These are phyloP conservation scores for Elongisporangium undulatum DNA, from an alignment of 352 stramenopile species.

Conservation along the genomic window DNA sequence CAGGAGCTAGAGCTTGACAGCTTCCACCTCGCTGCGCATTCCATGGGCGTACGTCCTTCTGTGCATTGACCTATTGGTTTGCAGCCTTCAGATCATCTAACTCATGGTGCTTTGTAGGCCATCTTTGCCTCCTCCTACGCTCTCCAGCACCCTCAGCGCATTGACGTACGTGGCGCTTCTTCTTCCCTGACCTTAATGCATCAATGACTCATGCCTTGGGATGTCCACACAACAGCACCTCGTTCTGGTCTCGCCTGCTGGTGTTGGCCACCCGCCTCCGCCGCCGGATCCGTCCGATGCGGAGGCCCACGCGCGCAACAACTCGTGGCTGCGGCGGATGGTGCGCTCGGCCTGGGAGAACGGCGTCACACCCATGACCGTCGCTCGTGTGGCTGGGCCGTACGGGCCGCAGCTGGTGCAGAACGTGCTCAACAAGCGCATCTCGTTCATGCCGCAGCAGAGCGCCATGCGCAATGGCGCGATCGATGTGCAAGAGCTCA, in stretches of 20 bases:
- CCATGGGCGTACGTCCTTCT: conserved; percentile 57
- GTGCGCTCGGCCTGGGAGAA: conserved; percentile 56
- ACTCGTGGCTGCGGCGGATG: conserved; percentile 53
- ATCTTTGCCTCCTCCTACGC: conserved; percentile 81
- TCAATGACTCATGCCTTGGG: background rate
- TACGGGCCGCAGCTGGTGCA: conserved; percentile 75
- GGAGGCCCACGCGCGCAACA: conserved; percentile 26
- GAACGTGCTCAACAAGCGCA: conserved; percentile 53
- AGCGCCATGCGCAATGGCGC: conserved; percentile 67
- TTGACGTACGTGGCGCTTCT: conserved; percentile 37
- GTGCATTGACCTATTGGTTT: background rate
- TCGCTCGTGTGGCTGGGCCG: conserved; percentile 65
- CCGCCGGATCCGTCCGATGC: conserved; percentile 30
- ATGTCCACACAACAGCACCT: conserved; percentile 45
- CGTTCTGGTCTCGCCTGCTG: conserved; percentile 68
- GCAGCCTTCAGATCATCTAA: background rate
- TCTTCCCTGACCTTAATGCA: background rate
- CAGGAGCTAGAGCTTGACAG: conserved; percentile 63
- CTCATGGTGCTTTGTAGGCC: conserved; percentile 22
- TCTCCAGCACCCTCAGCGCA: conserved; percentile 46
- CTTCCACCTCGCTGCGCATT: conserved; percentile 77
- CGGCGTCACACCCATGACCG: conserved; percentile 70
- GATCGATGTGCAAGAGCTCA: conserved; percentile 54
- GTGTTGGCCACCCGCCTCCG: conserved; percentile 49
- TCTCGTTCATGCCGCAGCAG: conserved; percentile 69